phyloP scores from a whole-genome alignment of 129 eudicot species.

The Heracleum sosnowskyi region DNA sequence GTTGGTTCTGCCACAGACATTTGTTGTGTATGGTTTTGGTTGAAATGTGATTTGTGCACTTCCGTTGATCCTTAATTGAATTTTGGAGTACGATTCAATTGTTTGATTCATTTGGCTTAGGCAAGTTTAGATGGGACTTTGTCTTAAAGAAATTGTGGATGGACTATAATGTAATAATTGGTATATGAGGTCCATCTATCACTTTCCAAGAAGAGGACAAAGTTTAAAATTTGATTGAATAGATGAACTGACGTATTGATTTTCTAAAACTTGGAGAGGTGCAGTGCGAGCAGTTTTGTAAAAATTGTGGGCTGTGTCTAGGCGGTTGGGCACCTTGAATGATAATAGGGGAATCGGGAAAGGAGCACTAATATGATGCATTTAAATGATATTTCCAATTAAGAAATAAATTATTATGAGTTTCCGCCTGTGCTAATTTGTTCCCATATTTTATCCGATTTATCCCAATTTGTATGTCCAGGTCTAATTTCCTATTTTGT shows the following conservation, averaged over 20 bases:
- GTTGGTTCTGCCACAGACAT: neutral
- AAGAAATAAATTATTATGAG: neutral
- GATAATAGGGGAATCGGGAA: neutral
- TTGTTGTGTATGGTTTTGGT: neutral
- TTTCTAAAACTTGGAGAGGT: neutral
- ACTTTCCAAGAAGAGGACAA: neutral
- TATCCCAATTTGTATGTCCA: neutral
- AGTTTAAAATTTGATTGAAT: neutral
- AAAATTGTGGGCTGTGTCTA: neutral
- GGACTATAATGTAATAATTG: neutral
- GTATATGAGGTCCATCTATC: neutral
- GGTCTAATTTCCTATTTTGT: neutral
- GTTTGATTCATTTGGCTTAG: neutral
- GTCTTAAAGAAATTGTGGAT: neutral
- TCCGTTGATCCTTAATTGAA: neutral
- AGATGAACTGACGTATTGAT: neutral
- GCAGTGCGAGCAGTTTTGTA: neutral
- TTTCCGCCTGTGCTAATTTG: neutral
- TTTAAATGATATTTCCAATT: neutral
- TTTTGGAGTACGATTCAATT: neutral
- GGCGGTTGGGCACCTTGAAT: neutral
- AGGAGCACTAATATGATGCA: neutral
- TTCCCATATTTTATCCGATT: neutral
- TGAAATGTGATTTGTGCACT: neutral
- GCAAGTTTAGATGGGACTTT: neutral